These are phyloP conservation scores for Postia placenta DNA, from an alignment of 768 basidiomycete species.

Conservation along the genomic window DNA sequence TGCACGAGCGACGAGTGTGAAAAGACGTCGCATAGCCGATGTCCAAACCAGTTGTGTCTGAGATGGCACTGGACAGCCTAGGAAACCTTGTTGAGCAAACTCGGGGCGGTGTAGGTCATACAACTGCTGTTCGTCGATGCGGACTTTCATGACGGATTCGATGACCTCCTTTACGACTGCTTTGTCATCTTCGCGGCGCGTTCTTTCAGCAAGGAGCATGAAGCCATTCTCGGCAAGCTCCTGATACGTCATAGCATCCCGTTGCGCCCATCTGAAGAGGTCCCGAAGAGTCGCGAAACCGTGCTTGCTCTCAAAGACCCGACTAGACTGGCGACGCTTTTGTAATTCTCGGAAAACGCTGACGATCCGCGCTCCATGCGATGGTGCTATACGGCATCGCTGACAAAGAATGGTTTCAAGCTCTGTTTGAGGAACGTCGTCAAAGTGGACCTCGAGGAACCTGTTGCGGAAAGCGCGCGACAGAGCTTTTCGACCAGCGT, in stretches of 20 bases:
- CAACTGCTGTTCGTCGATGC: conserved; percentile 63
- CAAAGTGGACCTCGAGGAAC: conserved; percentile 96
- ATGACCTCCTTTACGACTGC: conserved; percentile 87
- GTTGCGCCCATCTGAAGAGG: conserved; percentile 93
- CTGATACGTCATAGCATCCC: conserved; percentile 85
- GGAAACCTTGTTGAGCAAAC: conserved; percentile 37
- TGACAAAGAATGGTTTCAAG: conserved; percentile 92
- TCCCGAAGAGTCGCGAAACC: conserved; percentile 96
- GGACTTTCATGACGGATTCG: conserved; percentile 83
- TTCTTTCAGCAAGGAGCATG: conserved; percentile 93
- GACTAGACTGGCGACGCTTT: conserved; percentile 80
- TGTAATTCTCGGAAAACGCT: conserved; percentile 89
- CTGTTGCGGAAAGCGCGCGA: conserved; percentile 96
- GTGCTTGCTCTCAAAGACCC: conserved; percentile 97
- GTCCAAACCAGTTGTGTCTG: conserved; percentile 78
- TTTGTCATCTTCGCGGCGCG: conserved; percentile 82
- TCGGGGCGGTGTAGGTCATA: conserved; percentile 50
- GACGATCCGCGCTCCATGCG: conserved; percentile 88
- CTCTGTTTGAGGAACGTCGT: conserved; percentile 92
- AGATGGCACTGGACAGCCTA: conserved; percentile 50
- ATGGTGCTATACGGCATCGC: conserved; percentile 88
- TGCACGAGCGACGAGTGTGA: conserved; percentile 78
- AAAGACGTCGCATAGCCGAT: conserved; percentile 84
- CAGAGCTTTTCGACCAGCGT: conserved; percentile 90
- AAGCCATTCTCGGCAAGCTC: conserved; percentile 94